Evolutionary conservation across 2,329 filamentous ascomycete genomes (phyloP).

Genomic region (Cladosporium oxysporum): DNA sequence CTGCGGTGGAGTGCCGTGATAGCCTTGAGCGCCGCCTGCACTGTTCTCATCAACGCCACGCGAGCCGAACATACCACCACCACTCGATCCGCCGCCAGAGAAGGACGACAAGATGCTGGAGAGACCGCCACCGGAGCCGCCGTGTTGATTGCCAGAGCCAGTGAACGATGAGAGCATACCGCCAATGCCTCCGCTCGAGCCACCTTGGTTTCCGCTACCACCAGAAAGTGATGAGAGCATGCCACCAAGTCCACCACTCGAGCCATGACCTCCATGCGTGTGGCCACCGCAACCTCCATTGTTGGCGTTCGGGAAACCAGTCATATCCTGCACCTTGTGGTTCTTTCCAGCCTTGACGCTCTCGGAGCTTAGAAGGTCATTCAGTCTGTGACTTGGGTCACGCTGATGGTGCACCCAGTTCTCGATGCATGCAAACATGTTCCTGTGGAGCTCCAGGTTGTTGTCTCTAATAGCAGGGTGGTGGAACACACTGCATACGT

Average conservation of each 20-base stretch:
- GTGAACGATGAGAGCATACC: conserved; percentile 13
- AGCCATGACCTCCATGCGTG: conserved; percentile 9
- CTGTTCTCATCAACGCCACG: conserved; percentile 10
- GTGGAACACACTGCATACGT: conserved; percentile 82
- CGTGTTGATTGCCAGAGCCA: conserved; percentile 6
- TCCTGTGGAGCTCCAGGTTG: conserved; percentile 73
- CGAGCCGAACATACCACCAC: conserved; percentile 17
- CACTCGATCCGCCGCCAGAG: conserved; percentile 13
- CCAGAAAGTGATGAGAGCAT: conserved; percentile 1
- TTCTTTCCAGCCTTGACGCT: conserved; percentile 83
- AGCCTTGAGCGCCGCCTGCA: neutral
- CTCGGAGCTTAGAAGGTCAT: conserved; percentile 76
- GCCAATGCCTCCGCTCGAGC: conserved; percentile 16
- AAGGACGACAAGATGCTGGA: conserved; percentile 11
- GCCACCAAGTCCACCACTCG: conserved; percentile 8
- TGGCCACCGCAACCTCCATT: neutral
- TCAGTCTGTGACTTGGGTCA: conserved; percentile 60
- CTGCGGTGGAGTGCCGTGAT: conserved; percentile 11
- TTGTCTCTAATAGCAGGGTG: conserved; percentile 82
- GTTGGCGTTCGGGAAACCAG: conserved; percentile 5
- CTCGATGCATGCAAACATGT: conserved; percentile 86
- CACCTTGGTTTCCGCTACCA: conserved; percentile 9
- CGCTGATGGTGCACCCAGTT: conserved; percentile 74
- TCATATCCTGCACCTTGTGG: conserved; percentile 50
- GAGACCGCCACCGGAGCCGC: conserved; percentile 11